Conservation (phyloP, 805 yeast species). For the Suhomyces pyralidae region DNA sequence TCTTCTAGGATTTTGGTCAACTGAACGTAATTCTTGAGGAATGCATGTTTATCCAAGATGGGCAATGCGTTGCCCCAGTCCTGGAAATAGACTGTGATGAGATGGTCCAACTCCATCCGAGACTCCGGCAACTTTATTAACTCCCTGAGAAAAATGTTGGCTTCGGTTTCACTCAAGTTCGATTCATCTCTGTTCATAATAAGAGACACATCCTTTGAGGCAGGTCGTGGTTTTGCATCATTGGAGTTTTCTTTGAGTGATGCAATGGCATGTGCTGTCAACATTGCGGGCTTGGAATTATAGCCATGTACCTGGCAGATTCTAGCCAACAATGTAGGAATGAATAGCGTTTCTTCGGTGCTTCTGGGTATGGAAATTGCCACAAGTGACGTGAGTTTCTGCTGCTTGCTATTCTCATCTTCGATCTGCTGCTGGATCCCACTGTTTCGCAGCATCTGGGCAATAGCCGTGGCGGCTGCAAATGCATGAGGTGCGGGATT, state of each 20-base stretch:
- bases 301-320: constrained; percentile 71
- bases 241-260: constrained; percentile 51
- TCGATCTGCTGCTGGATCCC: constrained; percentile 15
- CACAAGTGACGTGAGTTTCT: constrained; percentile 44
- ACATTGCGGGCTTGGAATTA: constrained; percentile 64
- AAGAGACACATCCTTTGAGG: constrained; percentile 12
- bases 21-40: constrained; percentile 54
- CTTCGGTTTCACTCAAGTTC: constrained; percentile 37
- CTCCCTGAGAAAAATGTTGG: constrained; percentile 40
- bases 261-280: constrained; percentile 70
- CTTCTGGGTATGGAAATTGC: constrained; percentile 74
- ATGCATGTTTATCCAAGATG: constrained; percentile 64
- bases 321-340: constrained; percentile 67
- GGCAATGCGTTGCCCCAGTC: constrained; percentile 77
- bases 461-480: constrained; percentile 61
- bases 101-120: constrained; percentile 61
- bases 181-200: constrained; percentile 28
- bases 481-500: constrained; percentile 71
- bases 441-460: constrained; percentile 47
- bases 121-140: constrained; percentile 42
- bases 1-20: constrained; percentile 46
- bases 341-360: constrained; percentile 73
- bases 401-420: constrained; percentile 29
- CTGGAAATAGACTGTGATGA: constrained; percentile 65
- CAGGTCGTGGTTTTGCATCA: constrained; percentile 6